Evolutionary conservation across 371 early-diverging fungal genomes (phyloP).

Genomic region (Mortierella sp.): DNA sequence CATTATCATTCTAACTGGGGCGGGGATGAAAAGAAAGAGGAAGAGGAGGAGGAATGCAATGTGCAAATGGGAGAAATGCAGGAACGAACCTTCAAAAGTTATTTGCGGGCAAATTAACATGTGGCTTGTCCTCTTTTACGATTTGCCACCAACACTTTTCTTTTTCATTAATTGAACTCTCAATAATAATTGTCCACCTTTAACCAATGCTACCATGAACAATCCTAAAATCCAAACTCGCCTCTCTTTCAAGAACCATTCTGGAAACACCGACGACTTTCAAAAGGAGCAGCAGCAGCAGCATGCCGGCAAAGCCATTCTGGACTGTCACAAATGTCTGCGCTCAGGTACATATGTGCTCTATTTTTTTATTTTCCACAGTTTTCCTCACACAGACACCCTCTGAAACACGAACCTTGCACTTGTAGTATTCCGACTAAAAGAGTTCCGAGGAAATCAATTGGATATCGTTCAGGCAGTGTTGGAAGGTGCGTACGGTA

Average conservation of each 20-base stretch:
- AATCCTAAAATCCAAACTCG: slow-evolving; percentile 28
- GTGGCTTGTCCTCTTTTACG: background rate
- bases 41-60: background rate
- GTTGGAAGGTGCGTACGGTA: slow-evolving; percentile 58
- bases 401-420: background rate
- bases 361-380: background rate
- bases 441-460: slow-evolving; percentile 62
- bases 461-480: slow-evolving; percentile 78
- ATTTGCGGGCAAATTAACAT: background rate
- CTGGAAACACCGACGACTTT: slow-evolving; percentile 32
- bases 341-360: slow-evolving; percentile 28
- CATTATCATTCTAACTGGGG: slow-evolving; percentile 18
- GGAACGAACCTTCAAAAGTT: background rate
- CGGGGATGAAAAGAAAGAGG: background rate
- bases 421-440: slow-evolving; percentile 29
- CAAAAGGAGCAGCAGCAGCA: slow-evolving; percentile 18
- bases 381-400: background rate
- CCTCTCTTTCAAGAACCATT: slow-evolving; percentile 41
- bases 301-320: slow-evolving; percentile 5
- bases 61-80: background rate
- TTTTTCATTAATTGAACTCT: background rate
- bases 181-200: background rate
- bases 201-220: slow-evolving; percentile 6
- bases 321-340: slow-evolving; percentile 27
- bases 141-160: background rate